Percentiles rank a stretch among this genome's conserved stretches.
These are phyloP conservation scores for Caryopteris hybrid DNA, from an alignment of 305 asterid species.

Conservation along the genomic window DNA sequence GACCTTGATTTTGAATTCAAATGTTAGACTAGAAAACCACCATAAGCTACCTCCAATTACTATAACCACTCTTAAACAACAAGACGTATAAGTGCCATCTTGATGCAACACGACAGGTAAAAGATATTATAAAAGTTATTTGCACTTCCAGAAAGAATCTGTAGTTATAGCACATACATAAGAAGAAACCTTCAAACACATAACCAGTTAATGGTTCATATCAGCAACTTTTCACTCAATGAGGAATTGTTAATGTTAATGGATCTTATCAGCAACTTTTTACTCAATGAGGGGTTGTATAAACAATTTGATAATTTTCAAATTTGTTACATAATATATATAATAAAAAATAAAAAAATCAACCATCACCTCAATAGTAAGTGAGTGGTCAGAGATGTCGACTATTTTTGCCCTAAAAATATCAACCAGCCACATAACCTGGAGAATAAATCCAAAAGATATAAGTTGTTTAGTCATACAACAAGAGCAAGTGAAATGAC, in stretches of 20 bases:
- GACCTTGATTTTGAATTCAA: neutral
- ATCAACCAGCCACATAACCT: conserved; percentile 98
- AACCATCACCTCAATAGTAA: conserved; percentile 78
- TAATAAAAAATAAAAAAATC: neutral
- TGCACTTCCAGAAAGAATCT: neutral
- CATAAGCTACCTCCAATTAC: neutral
- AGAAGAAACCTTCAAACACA: conserved; percentile 10
- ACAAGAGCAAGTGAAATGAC: neutral
- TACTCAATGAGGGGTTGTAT: neutral
- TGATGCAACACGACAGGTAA: neutral
- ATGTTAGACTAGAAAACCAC: conserved; percentile 7
- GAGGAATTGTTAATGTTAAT: too few species aligned
- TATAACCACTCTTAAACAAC: neutral
- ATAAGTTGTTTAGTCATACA: neutral
- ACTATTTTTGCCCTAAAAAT: conserved; percentile 91
- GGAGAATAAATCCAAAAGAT: conserved; percentile 25
- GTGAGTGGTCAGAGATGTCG: conserved; percentile 87
- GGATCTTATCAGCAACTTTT: conserved; percentile 6
- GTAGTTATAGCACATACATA: neutral
- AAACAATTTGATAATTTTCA: neutral
- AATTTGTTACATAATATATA: neutral
- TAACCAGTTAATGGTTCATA: neutral
- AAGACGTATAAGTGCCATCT: neutral
- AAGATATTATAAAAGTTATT: neutral
- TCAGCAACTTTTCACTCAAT: too few species aligned